These are phyloP conservation scores for Vitis labrusca DNA, from an alignment of 164 flowering plant genomes.

Conservation along the genomic window DNA sequence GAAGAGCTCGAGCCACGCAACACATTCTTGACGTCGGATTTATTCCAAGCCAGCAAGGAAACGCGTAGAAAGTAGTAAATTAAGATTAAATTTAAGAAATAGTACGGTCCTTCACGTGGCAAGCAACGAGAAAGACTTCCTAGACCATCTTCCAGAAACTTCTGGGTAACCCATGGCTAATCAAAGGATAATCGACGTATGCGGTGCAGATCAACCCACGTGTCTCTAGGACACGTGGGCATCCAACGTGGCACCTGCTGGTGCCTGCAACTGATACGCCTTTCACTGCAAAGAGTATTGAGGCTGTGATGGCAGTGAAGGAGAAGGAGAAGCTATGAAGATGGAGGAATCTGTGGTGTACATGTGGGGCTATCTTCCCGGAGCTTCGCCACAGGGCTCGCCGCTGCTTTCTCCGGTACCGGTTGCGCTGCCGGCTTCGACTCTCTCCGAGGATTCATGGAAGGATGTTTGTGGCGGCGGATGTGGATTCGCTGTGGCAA, in stretches of 20 bases:
- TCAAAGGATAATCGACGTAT: constrained; percentile 19
- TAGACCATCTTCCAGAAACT: constrained; percentile 52
- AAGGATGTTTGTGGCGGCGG: constrained; percentile 80
- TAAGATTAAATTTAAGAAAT: no score
- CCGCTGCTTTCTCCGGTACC: constrained; percentile 57
- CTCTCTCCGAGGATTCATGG: constrained; percentile 32
- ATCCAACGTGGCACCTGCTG: constrained; percentile 55
- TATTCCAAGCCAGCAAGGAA: no score
- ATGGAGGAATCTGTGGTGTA: constrained; percentile 31
- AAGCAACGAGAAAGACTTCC: neutral
- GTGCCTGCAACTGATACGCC: constrained; percentile 46
- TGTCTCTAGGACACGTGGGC: constrained; percentile 47
- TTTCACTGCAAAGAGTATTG: neutral
- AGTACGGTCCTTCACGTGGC: constrained; percentile 9
- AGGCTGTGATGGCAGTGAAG: constrained; percentile 5
- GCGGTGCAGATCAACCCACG: constrained; percentile 45
- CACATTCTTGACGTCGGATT: no score
- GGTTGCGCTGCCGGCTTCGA: constrained; percentile 36
- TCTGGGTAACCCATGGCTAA: constrained; percentile 41
- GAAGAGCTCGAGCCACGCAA: no score
- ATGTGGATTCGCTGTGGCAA: constrained; percentile 78
- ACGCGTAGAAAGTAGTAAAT: no score
- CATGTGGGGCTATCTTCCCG: constrained; percentile 86
- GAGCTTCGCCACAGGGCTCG: constrained; percentile 57
- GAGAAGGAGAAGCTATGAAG: constrained; percentile 12